Evolutionary conservation across 1,284 basidiomycete species (phyloP), one percentile per base, ranked within the genome.

Genomic region (Quambalaria eucalypti): DNA sequence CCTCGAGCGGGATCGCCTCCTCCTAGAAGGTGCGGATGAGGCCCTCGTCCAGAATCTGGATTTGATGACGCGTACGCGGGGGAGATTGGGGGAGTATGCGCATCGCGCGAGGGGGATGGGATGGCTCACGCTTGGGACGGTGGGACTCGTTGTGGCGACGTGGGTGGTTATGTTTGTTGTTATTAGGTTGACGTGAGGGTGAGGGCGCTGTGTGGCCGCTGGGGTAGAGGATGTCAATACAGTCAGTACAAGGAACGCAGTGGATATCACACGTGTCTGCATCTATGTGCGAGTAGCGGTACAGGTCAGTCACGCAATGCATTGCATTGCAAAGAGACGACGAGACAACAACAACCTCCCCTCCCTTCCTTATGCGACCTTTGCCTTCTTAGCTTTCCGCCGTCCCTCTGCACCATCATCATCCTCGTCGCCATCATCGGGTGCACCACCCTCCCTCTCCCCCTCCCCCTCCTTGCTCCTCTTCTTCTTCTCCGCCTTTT

Each of bases 141-240:
- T 75, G 23, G 44, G 54, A 23, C 50, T 68, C 31, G 73, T 75
- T 26, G 26, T 73, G 9, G 25, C 71, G 44, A 69, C 66, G 42
- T 75, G 73, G 73, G 57, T 71, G 42, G 16, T 71, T 9, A 67
- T 72, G 66, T 75, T 74, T 53, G 39, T 75, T 25, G 61, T 75
- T 52, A 75, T 75, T 47, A 57, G 62, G 10, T 42, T 75, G 28
- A 74, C 72, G 14, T 74, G 50, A 56, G 4, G 12, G 40, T 23
- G 40, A 7, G 31, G 31, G n/a, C 31, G 36, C 36, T n/a, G n/a
- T n/a, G n/a, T n/a, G n/a, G n/a, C n/a, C n/a, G n/a, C n/a, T n/a
- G n/a, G n/a, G n/a, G n/a, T n/a, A n/a, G n/a, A n/a, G n/a, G n/a
- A n/a, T n/a, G n/a, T n/a, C n/a, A n/a, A n/a, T n/a, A n/a, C n/a